Evolutionary conservation across 129 eudicot genomes (phyloP), one percentile per base, ranked within the genome.

Genomic region (Flaveria robusta): DNA sequence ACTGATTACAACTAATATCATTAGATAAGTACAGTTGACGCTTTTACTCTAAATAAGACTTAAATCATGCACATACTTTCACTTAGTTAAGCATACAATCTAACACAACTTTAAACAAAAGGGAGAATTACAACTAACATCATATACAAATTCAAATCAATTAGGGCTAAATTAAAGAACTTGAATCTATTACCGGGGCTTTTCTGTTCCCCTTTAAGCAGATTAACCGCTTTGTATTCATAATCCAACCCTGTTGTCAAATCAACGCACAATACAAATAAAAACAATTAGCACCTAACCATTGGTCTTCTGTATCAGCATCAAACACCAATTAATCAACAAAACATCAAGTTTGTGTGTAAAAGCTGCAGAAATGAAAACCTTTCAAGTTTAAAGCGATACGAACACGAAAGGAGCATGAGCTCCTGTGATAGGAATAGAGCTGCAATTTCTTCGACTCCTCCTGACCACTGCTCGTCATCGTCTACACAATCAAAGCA

Each of bases 311-410:
- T 34, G 39, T 34, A n/a, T n/a, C n/a, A n/a, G 77, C 43, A 58
- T 39, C 55, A 31, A 51, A 54, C 7, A 55, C 0, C 29, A 55
- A 27, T 62, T 7, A 27, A 58, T 23, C 8, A 6, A 22, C 16
- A 22, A 58, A 58, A 58, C 2, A 31, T 51, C 7, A 51, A 16
- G 11, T 16, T n/a, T n/a, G 58, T 51, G 18, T 1, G 10, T 51
- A 55, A 8, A 66, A 66, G 20, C 1, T 11, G 7, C 3, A 37
- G 34, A 24, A 70, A 49, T 20, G 62, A 13, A 39, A 12, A 92
- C 97, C 92, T 87, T 92, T 92, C 51, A 92, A 81, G 77, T 89
- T 87, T 66, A 92, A 88, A 82, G 89, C 97, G 43, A 92, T 92
- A 9, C 97, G 97, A 39, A 92, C 93, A n/a, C 97, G 93, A 46